These are phyloP conservation scores for Volvox reticuliferus DNA, from an alignment of 139 green algal genomes.

Conservation along the genomic window DNA sequence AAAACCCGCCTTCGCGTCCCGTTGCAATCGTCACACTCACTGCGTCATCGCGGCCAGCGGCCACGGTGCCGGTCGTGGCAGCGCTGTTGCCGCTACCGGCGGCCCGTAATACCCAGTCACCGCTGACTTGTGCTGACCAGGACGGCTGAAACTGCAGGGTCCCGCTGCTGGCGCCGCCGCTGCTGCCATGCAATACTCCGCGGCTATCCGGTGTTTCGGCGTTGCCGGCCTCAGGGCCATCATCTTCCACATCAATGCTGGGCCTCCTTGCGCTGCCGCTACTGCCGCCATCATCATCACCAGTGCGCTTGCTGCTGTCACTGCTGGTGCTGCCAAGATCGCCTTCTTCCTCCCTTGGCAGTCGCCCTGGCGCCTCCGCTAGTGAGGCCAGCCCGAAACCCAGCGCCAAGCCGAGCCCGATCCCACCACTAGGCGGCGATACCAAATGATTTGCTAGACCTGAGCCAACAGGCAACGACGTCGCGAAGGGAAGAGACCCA, in stretches of 20 bases:
- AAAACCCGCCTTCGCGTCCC: neutral
- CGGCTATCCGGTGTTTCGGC: neutral
- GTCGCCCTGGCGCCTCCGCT: neutral
- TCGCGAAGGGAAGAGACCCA: conserved; percentile 17
- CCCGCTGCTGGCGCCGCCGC: neutral
- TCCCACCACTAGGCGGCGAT: neutral
- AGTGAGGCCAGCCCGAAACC: neutral
- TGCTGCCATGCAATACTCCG: neutral
- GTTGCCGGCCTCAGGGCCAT: neutral
- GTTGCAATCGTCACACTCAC: neutral
- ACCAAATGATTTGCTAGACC: neutral
- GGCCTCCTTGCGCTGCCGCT: neutral
- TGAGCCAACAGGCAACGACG: neutral
- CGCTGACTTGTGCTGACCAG: neutral
- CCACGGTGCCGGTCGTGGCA: neutral
- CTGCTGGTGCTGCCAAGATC: neutral
- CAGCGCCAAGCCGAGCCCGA: conserved; percentile 10
- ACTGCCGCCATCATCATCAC: neutral
- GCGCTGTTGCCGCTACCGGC: too few relatives aligned
- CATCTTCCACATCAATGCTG: neutral
- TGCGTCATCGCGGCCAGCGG: neutral
- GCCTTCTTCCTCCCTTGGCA: neutral
- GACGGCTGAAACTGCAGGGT: conserved; percentile 38
- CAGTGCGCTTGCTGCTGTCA: neutral
- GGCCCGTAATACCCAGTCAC: neutral